Base-by-base conservation (phyloP, 768 basidiomycete species). In the Pleurotus giganteus region DNA sequence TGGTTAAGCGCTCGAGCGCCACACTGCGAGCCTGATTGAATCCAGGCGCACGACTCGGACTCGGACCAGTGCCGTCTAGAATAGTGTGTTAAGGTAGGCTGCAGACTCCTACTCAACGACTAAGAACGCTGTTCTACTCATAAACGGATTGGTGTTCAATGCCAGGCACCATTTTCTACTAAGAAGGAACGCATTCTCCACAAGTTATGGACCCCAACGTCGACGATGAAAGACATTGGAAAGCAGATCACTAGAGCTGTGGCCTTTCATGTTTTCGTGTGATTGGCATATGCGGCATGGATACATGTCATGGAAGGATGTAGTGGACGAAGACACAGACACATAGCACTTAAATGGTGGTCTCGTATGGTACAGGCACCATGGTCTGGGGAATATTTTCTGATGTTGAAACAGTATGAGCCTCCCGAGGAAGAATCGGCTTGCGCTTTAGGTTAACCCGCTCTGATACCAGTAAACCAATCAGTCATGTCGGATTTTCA, bases 371-470 rank as follows among this genome's bases (percentile, higher is more conserved):
- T 64, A 94, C 80, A 62, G 95, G 94, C 61, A 81, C 83, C 73
- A 99, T 92, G 56, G 97, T 98, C 77, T 96, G 88, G 49, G 97
- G 92, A 44, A 81, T 75, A 75, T 98, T 98, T 61, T 82, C 79
- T 58, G 69, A 68, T 58, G 78, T 73, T 54, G 88, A 86, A 71
- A 98, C 87, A 65, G 79, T 83, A 72, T 74, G 84, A 26, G 92
- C 80, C 63, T 84, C 85, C 59, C 95, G 85, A 58, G 97, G 97
- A 47, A 82, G 85, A 45, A 74, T 83, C 53, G 91, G 95, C 61
- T 88, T 78, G 62, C 97, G 92, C 79, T 89, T 94, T 68, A 98
- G 78, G 70, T 80, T 79, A 56, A 96, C 77, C 54, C 86, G 85
- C 73, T 89, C 95, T 92, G 69, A 8, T n/a, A 8, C 7, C n/a